Evolutionary conservation across 2,329 filamentous ascomycete species (phyloP).

Genomic region (Fusarium duplospermum): DNA sequence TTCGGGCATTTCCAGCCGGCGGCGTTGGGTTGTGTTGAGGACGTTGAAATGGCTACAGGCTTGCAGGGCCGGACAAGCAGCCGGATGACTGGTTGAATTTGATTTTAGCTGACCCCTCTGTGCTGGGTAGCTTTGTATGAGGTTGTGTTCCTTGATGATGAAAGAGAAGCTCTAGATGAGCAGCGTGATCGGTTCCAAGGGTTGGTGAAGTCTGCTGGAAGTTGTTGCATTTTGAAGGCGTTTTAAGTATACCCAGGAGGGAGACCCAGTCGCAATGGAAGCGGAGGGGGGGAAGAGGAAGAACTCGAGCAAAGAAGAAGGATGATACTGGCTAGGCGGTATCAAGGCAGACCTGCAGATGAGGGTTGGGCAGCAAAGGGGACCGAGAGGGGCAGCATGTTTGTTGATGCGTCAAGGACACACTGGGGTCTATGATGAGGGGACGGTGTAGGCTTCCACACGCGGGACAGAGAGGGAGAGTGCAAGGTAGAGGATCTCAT

Average conservation of each 20-base stretch:
- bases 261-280: not conserved
- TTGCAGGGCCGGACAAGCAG: conserved; percentile 9
- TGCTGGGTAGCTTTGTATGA: conserved; percentile 18
- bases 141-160: not conserved
- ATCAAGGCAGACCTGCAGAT: not conserved
- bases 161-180: conserved; percentile 12
- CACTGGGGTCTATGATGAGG: not conserved
- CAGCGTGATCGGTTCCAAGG: conserved; percentile 1
- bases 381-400: not conserved
- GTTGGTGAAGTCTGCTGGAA: not conserved
- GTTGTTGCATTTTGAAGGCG: not conserved
- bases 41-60: conserved; percentile 9
- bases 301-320: not conserved
- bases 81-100: conserved; percentile 5
- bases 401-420: not conserved
- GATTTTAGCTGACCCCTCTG: conserved; percentile 2
- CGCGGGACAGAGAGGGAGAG: not conserved
- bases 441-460: not conserved
- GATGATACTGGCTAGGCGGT: not conserved
- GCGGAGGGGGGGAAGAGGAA: not conserved
- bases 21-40: conserved; percentile 30
- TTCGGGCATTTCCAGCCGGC: conserved; percentile 33
- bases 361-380: not conserved
- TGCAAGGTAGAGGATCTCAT: not conserved
- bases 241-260: not conserved